These are phyloP conservation scores for Penicillium sp. DNA, from an alignment of 2,329 filamentous ascomycete species.

Conservation along the genomic window DNA sequence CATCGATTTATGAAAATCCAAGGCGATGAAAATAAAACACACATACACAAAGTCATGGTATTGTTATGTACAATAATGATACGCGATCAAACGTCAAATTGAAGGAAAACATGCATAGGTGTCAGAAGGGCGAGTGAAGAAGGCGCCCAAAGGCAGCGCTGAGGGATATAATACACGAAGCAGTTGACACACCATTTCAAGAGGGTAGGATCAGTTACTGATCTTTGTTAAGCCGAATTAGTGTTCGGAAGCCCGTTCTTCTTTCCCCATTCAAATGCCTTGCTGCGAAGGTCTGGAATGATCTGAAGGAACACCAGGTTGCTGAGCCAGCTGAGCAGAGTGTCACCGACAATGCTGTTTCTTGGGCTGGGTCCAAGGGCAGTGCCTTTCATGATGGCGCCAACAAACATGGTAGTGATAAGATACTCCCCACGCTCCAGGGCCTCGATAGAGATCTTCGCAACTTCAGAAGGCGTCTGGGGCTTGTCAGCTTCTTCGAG, in stretches of 20 bases:
- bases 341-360: constrained; percentile 55
- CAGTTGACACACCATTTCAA: not conserved
- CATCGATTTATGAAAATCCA: not conserved
- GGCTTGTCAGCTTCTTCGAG: constrained; percentile 80
- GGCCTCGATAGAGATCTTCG: constrained; percentile 65
- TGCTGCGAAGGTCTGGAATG: constrained; percentile 56
- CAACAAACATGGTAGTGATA: constrained; percentile 72
- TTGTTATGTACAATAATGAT: constrained; percentile 9
- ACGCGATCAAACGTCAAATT: not conserved
- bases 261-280: constrained; percentile 58
- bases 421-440: constrained; percentile 79
- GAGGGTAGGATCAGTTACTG: not conserved
- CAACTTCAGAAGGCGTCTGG: constrained; percentile 76
- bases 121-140: constrained; percentile 10
- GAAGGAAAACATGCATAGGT: constrained; percentile 5
- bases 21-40: not conserved
- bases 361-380: constrained; percentile 53
- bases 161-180: constrained; percentile 30
- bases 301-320: constrained; percentile 57
- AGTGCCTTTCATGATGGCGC: constrained; percentile 66
- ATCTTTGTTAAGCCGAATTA: constrained; percentile 6
- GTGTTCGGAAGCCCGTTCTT: constrained; percentile 48
- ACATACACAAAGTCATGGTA: not conserved
- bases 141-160: constrained; percentile 14
- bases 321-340: constrained; percentile 54